Base-by-base conservation (phyloP, 148 eudicot species). In the Chenopodium quinoa region DNA sequence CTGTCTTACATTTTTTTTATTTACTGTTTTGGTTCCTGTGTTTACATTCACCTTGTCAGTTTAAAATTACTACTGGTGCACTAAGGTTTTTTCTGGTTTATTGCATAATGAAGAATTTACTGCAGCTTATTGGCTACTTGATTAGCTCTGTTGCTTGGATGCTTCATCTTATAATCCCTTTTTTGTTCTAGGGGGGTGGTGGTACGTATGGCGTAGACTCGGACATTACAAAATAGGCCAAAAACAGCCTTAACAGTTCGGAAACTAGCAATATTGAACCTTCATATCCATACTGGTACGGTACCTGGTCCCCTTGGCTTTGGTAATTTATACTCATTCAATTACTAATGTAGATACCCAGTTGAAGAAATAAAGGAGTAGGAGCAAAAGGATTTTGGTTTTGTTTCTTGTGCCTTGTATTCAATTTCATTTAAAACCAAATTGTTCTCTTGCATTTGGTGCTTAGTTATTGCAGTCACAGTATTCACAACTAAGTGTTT, bases 381-480 rank as follows among this genome's bases (percentile, higher is more conserved):
- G 62, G 62, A 67, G 71, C 37, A 29, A 67, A 29, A 67, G 71
- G 37, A 27, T 67, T 67, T 9, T 7, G 31, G 13, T 44, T 71
- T 71, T 40, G 75, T 37, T 73, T 73, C 56, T 46, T 46, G 19
- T 47, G 32, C 20, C 20, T 73, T 23, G 56, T 12, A 73, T 22
- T 73, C 2, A 48, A 47, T 44, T n/a, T 31, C 29, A n/a, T 46
- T n/a, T 40, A 47, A 8, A 16, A 48, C 29, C 20, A 48, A 4
- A n/a, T 73, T 11, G 34, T 25, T 48, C 63, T 72, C 71, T 65
- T 56, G 71, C 22, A 50, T 27, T 82, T 82, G 77, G 52, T 78
- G 73, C 60, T 52, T 72, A 82, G 73, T 82, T 82, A 78, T 82
- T 82, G 85, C 85, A 82, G 58, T 82, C 81, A 78, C 85, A 82